phyloP scores from a whole-genome alignment of 345 rosid species.

The Citrus medica region DNA sequence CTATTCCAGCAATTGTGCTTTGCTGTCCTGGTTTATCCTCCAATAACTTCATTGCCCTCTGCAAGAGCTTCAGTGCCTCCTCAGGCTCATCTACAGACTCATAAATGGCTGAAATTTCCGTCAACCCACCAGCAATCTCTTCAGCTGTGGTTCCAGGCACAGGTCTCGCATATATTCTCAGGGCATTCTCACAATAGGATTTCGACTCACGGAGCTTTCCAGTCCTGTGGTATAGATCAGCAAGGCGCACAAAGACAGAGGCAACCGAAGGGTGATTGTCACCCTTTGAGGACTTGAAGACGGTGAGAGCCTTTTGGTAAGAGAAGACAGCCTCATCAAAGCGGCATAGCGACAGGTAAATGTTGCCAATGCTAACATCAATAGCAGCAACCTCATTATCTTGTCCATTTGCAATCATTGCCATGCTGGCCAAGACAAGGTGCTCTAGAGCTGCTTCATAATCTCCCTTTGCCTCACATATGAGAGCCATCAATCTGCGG shows the following conservation, averaged over 20 bases:
- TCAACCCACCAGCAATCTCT: constrained; percentile 87
- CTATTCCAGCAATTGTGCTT: constrained; percentile 91
- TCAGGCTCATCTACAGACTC: constrained; percentile 99
- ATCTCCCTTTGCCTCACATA: constrained; percentile 95
- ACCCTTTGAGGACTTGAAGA: constrained; percentile 91
- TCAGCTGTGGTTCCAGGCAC: constrained; percentile 94
- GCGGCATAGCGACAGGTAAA: constrained; percentile 84
- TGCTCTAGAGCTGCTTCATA: constrained; percentile 91
- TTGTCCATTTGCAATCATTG: constrained; percentile 93
- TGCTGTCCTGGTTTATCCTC: constrained; percentile 99
- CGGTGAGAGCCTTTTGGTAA: constrained; percentile 97
- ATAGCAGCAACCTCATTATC: constrained; percentile 94
- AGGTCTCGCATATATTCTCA: constrained; percentile 89
- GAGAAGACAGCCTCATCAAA: constrained; percentile 97
- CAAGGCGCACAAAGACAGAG: constrained; percentile 87
- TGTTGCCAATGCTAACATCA: constrained; percentile 93
- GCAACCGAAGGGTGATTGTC: constrained; percentile 95
- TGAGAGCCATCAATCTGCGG: constrained; percentile 86
- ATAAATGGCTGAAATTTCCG: constrained; percentile 88
- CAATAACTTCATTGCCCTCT: constrained; percentile 85
- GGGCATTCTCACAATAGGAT: constrained; percentile 89
- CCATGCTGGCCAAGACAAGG: constrained; percentile 99
- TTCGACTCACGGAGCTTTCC: constrained; percentile 96
- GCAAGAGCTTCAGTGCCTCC: constrained; percentile 94
- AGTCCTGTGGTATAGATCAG: constrained; percentile 92